Percentiles rank a stretch among this genome's conserved stretches.
Conservation (phyloP, 768 basidiomycete species). For the Hypsizygus marmoreus region DNA sequence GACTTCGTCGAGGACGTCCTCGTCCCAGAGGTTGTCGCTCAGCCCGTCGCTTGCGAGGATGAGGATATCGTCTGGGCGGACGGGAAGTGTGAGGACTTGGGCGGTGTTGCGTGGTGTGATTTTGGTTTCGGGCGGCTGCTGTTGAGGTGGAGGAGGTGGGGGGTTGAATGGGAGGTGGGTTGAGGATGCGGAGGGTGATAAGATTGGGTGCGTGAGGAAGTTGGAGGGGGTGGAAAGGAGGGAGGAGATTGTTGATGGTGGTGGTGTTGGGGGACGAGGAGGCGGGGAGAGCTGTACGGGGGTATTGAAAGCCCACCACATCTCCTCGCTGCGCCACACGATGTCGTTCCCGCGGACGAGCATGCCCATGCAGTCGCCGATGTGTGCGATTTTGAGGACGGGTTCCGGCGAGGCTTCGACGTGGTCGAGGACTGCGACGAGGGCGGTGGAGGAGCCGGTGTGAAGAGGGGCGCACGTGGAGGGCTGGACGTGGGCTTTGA, state of each 20-base stretch:
- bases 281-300: conserved; percentile 46
- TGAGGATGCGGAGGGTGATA: not conserved
- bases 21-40: conserved; percentile 87
- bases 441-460: conserved; percentile 67
- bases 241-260: conserved; percentile 9
- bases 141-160: no score
- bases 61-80: conserved; percentile 71
- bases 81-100: conserved; percentile 68
- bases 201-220: conserved; percentile 3
- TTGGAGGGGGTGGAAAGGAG: conserved; percentile 1
- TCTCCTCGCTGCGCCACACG: conserved; percentile 86
- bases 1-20: conserved; percentile 84
- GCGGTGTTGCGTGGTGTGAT: conserved; percentile 50
- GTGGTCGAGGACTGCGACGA: conserved; percentile 64
- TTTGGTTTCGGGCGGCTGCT: not conserved
- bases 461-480: conserved; percentile 41
- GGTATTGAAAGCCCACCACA: conserved; percentile 79
- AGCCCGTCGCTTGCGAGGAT: conserved; percentile 83
- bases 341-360: conserved; percentile 79
- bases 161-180: conserved; percentile 12
- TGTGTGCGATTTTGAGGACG: conserved; percentile 77
- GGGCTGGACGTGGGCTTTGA: conserved; percentile 56
- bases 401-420: conserved; percentile 39
- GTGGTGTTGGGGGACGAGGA: conserved; percentile 6
- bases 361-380: conserved; percentile 89